These are phyloP conservation scores for Ophiocordyceps australis DNA, from an alignment of 2,329 filamentous ascomycete genomes.

Conservation along the genomic window DNA sequence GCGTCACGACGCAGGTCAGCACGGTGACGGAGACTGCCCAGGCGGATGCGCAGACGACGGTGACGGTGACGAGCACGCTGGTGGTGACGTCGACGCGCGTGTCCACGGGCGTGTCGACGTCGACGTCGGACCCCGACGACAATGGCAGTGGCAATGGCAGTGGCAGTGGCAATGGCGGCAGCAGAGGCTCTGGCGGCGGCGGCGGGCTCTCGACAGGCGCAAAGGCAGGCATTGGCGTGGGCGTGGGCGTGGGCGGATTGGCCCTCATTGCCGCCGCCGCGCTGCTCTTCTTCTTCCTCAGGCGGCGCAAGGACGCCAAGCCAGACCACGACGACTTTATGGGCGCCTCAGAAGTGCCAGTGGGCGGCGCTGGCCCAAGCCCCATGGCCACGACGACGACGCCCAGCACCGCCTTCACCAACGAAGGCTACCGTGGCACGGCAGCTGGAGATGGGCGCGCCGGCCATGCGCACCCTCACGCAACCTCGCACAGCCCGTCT, in stretches of 20 bases:
- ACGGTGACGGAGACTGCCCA: constrained; percentile 14
- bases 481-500: constrained; percentile 10
- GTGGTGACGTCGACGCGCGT: constrained; percentile 15
- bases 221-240: constrained; percentile 24
- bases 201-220: constrained; percentile 20
- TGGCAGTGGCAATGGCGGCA: constrained; percentile 6
- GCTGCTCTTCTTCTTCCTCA: constrained; percentile 13
- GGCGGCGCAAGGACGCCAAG: constrained; percentile 12
- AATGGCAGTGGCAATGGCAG: constrained; percentile 3
- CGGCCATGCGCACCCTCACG: constrained; percentile 18
- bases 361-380: constrained; percentile 11
- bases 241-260: constrained; percentile 17
- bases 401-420: constrained; percentile 6
- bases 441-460: constrained; percentile 19
- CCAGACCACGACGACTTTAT: constrained; percentile 19
- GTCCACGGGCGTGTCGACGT: constrained; percentile 11
- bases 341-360: constrained; percentile 22
- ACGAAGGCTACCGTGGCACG: constrained; percentile 20
- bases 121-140: constrained; percentile 7
- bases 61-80: constrained; percentile 17
- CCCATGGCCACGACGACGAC: constrained; percentile 13
- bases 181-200: constrained; percentile 3
- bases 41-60: constrained; percentile 17
- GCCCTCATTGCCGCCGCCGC: constrained; percentile 10
- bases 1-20: constrained; percentile 11